Conservation (phyloP, 2,329 filamentous ascomycete genomes). For the Epichloe baconii region DNA sequence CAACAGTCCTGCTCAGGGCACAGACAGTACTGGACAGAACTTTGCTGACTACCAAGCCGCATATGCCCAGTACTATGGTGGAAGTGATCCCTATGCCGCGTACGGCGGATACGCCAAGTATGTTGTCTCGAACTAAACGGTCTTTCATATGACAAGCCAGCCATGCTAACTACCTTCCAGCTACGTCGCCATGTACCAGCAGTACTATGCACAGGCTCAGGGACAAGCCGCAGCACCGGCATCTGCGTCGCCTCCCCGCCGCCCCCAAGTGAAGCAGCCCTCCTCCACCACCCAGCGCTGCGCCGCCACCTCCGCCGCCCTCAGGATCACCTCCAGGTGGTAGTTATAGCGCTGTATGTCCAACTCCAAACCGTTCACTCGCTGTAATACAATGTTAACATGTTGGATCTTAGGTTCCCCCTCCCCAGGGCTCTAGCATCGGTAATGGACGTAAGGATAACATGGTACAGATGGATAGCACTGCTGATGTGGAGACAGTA, state of each 20-base stretch:
- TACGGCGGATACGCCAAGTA: constrained; percentile 81
- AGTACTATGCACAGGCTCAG: constrained; percentile 43
- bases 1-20: constrained; percentile 24
- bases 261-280: constrained; percentile 46
- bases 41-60: constrained; percentile 59
- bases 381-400: background rate
- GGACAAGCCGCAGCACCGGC: constrained; percentile 36
- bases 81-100: constrained; percentile 71
- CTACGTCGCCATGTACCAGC: constrained; percentile 60
- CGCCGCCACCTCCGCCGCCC: constrained; percentile 38
- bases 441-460: constrained; percentile 1
- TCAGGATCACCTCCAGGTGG: constrained; percentile 38
- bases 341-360: constrained; percentile 52
- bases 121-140: constrained; percentile 10
- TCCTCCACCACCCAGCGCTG: constrained; percentile 35
- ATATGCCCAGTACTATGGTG: constrained; percentile 71
- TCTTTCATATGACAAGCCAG: background rate
- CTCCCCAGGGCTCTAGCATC: constrained; percentile 37
- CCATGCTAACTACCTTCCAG: constrained; percentile 20
- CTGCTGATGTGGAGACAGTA: constrained; percentile 3
- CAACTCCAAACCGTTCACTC: background rate
- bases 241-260: constrained; percentile 45
- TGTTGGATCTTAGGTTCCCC: constrained; percentile 31
- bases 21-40: constrained; percentile 14
- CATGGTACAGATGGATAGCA: constrained; percentile 1